phyloP scores from a whole-genome alignment of 1,284 basidiomycete genomes.

The Tilletia walkeri region DNA sequence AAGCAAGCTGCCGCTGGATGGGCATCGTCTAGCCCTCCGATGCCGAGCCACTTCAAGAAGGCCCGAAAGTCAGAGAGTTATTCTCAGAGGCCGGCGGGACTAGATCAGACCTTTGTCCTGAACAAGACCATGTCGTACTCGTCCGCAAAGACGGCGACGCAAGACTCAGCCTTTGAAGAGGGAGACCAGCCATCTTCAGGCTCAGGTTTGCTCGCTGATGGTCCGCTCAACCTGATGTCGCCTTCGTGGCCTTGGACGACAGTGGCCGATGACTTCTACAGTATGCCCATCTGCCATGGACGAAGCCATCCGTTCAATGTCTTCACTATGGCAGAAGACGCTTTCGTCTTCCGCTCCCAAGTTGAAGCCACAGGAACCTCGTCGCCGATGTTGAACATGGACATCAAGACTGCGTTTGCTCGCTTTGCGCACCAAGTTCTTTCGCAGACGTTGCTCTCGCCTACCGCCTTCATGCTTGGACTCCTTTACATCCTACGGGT shows the following conservation, averaged over 20 bases:
- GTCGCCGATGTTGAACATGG: conserved; percentile 13
- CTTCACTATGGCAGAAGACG: conserved; percentile 10
- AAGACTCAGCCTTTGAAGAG: not conserved
- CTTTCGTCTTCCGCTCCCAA: not conserved
- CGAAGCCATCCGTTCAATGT: conserved; percentile 23
- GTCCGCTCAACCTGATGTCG: conserved; percentile 3
- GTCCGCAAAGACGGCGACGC: conserved; percentile 5
- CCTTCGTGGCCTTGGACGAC: conserved; percentile 16
- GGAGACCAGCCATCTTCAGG: not conserved
- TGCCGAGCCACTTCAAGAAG: not conserved
- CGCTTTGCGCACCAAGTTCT: conserved; percentile 51
- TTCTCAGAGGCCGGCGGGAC: not conserved
- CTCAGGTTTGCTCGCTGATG: not conserved
- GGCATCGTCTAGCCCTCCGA: not conserved
- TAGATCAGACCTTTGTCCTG: not conserved
- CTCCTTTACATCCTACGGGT: conserved; percentile 46
- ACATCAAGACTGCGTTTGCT: conserved; percentile 18
- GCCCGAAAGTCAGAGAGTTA: conserved; percentile 1
- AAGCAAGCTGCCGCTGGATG: not conserved
- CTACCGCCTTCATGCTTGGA: conserved; percentile 47
- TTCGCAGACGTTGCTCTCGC: conserved; percentile 50
- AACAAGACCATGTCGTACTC: conserved; percentile 3
- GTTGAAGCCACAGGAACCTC: not conserved
- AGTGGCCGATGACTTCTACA: conserved; percentile 11
- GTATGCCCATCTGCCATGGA: conserved; percentile 10